These are phyloP conservation scores for Saturnispora gosingensis DNA, from an alignment of 805 yeast species.

Conservation along the genomic window DNA sequence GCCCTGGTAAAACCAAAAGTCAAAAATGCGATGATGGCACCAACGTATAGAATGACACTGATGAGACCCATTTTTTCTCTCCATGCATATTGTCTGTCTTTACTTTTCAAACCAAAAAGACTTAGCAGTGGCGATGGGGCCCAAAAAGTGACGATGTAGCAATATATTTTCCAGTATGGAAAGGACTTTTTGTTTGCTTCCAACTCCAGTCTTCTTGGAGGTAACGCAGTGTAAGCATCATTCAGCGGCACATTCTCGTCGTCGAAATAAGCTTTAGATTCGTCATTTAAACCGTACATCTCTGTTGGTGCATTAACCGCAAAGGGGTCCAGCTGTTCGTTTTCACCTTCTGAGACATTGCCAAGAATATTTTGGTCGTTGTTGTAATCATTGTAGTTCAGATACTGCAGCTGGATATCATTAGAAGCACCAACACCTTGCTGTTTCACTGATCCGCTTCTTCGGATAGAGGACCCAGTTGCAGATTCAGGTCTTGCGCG, in stretches of 20 bases:
- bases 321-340: conserved; percentile 4
- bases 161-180: conserved; percentile 72
- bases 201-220: conserved; percentile 17
- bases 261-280: conserved; percentile 16
- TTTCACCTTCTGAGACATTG: not conserved
- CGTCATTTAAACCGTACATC: conserved; percentile 50
- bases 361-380: not conserved
- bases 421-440: conserved; percentile 1
- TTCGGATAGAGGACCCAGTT: conserved; percentile 4
- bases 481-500: conserved; percentile 36
- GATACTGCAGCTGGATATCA: conserved; percentile 5
- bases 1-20: conserved; percentile 87
- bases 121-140: conserved; percentile 70
- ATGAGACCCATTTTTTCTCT: conserved; percentile 87
- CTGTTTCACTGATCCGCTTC: conserved; percentile 4
- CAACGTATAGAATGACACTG: conserved; percentile 62
- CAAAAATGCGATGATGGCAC: conserved; percentile 71
- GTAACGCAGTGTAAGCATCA: conserved; percentile 14
- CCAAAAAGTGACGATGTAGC: conserved; percentile 80
- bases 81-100: conserved; percentile 91
- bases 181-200: conserved; percentile 16
- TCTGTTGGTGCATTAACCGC: conserved; percentile 5
- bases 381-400: not conserved
- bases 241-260: conserved; percentile 24
- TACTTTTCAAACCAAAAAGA: conserved; percentile 67